These are phyloP conservation scores for Xerocomus spinulosus DNA, from an alignment of 768 basidiomycete species.

Conservation along the genomic window DNA sequence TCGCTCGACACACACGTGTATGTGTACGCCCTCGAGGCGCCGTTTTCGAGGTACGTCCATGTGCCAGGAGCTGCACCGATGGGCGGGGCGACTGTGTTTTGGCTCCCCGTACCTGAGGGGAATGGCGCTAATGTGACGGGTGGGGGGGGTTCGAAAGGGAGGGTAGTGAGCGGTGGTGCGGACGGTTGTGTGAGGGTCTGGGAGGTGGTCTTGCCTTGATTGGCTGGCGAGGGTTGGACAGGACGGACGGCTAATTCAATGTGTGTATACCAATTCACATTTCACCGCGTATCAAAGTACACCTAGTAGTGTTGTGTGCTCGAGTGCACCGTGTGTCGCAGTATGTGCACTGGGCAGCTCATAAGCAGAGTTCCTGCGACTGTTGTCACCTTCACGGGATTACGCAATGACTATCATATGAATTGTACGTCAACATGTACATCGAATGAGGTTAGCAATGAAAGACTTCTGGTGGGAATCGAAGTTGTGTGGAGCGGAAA, in stretches of 20 bases:
- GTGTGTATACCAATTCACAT: too few species aligned
- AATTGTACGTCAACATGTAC: too few species aligned
- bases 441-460: too few species aligned
- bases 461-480: too few species aligned
- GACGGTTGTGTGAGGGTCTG: slow-evolving; percentile 78
- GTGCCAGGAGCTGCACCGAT: slow-evolving; percentile 86
- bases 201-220: slow-evolving; percentile 42
- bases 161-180: slow-evolving; percentile 68
- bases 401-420: too few species aligned
- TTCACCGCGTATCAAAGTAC: too few species aligned
- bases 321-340: too few species aligned
- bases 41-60: slow-evolving; percentile 61
- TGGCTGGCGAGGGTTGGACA: neutral
- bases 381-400: too few species aligned
- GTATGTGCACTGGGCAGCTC: too few species aligned
- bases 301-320: too few species aligned
- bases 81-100: slow-evolving; percentile 77
- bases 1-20: slow-evolving; percentile 93
- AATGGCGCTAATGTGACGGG: slow-evolving; percentile 12
- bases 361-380: too few species aligned
- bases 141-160: slow-evolving; percentile 26
- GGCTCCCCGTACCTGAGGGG: slow-evolving; percentile 39
- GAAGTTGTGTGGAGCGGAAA: too few species aligned
- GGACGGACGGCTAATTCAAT: neutral
- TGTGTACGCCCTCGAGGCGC: slow-evolving; percentile 72